Conservation (phyloP, 2,329 filamentous ascomycete species). For the Fusarium algeriense region DNA sequence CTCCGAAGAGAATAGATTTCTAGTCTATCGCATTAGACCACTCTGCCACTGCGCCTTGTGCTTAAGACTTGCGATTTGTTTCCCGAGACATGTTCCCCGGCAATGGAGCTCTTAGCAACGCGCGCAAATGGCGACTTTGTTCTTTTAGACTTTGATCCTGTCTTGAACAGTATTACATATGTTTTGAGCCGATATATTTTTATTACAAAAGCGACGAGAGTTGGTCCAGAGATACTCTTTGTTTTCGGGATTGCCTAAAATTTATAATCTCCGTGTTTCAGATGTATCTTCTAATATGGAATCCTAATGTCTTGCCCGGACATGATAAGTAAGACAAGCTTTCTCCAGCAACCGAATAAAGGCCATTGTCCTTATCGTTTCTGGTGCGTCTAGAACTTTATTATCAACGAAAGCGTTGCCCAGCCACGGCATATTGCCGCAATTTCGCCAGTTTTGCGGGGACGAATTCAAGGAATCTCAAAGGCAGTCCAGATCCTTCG, state of each 20-base stretch:
- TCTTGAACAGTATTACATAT: too few species aligned
- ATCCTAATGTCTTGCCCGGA: neutral
- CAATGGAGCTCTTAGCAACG: too few species aligned
- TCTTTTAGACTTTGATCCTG: neutral
- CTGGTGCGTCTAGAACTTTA: neutral
- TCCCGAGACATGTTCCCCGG: neutral
- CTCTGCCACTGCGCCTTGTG: constrained; percentile 30
- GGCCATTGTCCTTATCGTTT: neutral
- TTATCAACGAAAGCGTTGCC: constrained; percentile 4
- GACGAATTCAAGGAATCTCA: too few species aligned
- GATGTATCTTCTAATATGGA: neutral
- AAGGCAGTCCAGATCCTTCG: too few species aligned
- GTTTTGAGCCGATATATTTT: too few species aligned
- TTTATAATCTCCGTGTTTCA: neutral
- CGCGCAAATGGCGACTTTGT: neutral
- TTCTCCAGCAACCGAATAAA: constrained; percentile 9
- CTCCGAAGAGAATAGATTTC: constrained; percentile 35
- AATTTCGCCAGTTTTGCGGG: neutral
- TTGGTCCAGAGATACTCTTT: neutral
- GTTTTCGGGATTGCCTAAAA: neutral
- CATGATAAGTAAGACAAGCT: neutral
- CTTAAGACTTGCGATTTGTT: neutral
- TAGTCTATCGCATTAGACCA: constrained; percentile 36
- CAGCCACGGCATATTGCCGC: constrained; percentile 1
- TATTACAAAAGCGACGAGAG: neutral